Percentiles rank a stretch among this genome's conserved stretches.
phyloP scores from a whole-genome alignment of 1,284 basidiomycete genomes.

The Uromyces viciae-fabae region DNA sequence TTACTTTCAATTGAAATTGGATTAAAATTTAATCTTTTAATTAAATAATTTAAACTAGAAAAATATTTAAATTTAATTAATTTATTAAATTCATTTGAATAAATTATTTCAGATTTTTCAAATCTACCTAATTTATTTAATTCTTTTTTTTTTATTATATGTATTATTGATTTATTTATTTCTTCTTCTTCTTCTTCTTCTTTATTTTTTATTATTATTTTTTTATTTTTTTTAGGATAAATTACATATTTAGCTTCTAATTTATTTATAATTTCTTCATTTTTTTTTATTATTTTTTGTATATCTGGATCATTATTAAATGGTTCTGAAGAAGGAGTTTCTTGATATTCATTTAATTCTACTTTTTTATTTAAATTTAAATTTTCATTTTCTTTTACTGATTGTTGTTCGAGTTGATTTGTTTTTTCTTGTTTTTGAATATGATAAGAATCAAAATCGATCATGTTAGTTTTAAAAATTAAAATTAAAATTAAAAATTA shows the following conservation, averaged over 20 bases:
- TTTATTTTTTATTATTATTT: not conserved
- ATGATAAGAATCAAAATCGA: too few relatives aligned
- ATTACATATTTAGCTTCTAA: not conserved
- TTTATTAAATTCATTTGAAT: slow-evolving; percentile 25
- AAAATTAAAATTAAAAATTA: too few relatives aligned
- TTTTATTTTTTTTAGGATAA: not conserved
- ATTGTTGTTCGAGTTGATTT: not conserved
- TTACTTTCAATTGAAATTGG: not conserved
- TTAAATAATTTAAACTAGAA: slow-evolving; percentile 9
- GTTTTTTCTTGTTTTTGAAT: too few relatives aligned
- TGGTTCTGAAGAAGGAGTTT: slow-evolving; percentile 12
- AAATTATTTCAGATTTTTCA: slow-evolving; percentile 24
- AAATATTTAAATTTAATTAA: slow-evolving; percentile 27
- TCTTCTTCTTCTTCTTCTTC: not conserved
- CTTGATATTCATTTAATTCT: not conserved
- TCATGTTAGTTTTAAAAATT: too few relatives aligned
- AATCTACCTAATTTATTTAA: slow-evolving; percentile 34
- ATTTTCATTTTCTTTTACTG: not conserved
- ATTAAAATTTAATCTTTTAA: slow-evolving; percentile 12
- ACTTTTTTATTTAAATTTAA: too few relatives aligned
- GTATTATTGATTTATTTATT: not conserved
- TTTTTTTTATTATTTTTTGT: slow-evolving; percentile 10
- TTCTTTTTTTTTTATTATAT: slow-evolving; percentile 7
- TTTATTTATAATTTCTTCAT: slow-evolving; percentile 18
- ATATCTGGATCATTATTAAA: slow-evolving; percentile 35